Percentiles rank a stretch among this genome's conserved stretches.
Evolutionary conservation across 169 alveolate species (phyloP).

Genomic region (Perkinsus chesapeaki): DNA sequence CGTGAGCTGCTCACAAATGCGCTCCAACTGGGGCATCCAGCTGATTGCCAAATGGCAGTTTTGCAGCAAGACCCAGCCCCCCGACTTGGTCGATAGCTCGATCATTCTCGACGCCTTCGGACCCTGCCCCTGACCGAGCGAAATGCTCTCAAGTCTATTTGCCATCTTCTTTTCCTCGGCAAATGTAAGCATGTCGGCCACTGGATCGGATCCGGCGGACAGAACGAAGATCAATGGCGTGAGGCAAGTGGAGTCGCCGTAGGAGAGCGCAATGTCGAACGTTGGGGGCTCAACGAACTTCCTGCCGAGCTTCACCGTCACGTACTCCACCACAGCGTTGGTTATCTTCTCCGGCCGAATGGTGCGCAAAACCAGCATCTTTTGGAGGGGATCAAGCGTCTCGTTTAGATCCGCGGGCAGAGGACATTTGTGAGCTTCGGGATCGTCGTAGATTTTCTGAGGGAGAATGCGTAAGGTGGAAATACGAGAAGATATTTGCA

Average conservation of each 20-base stretch:
- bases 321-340: slow-evolving; percentile 70
- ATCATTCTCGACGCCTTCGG: slow-evolving; percentile 82
- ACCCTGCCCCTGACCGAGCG: slow-evolving; percentile 87
- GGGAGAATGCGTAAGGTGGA: not conserved
- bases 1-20: slow-evolving; percentile 72
- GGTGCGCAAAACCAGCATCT: slow-evolving; percentile 71
- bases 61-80: slow-evolving; percentile 87
- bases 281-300: slow-evolving; percentile 80
- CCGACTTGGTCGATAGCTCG: slow-evolving; percentile 57
- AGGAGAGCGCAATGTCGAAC: slow-evolving; percentile 66
- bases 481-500: not conserved
- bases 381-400: slow-evolving; percentile 58
- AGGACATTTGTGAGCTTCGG: slow-evolving; percentile 73
- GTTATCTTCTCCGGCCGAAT: slow-evolving; percentile 74
- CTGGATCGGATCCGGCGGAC: slow-evolving; percentile 79
- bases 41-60: slow-evolving; percentile 81
- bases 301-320: slow-evolving; percentile 68
- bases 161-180: slow-evolving; percentile 75
- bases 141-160: slow-evolving; percentile 58
- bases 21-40: slow-evolving; percentile 73
- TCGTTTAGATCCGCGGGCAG: slow-evolving; percentile 80
- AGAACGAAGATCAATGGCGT: slow-evolving; percentile 75
- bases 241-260: slow-evolving; percentile 61
- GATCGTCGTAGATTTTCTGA: slow-evolving; percentile 69
- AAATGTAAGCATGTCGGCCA: slow-evolving; percentile 65